Evolutionary conservation across 2,329 filamentous ascomycete species (phyloP), one percentile per base, ranked within the genome.

Genomic region (Colletotrichum chlorophyti): DNA sequence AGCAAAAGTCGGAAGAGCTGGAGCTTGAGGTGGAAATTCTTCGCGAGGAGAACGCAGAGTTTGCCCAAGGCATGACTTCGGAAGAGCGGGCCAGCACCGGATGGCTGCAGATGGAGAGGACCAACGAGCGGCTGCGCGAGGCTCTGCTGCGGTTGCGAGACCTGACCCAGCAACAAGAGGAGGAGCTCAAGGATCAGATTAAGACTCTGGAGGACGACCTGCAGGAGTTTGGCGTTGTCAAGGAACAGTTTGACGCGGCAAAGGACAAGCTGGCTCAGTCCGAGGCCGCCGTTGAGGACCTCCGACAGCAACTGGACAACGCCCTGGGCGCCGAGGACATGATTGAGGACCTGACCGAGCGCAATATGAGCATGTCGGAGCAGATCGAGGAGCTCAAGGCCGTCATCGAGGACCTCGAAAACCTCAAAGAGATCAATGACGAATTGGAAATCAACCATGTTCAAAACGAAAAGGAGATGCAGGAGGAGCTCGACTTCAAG

Each of bases 371-470:
- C 63, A 88, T 96, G 70, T 87, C 88, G 31, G 91, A 96, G 71
- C 85, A 92, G 69, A 87, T 97, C 38, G 89, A 92, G 61, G 89
- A 97, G 69, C 83, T 97, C 48, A 89, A 89, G 67, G 86, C 86
- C 15, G 87, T 89, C 7, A 90, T 98, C 60, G 89, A 93, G 62
- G 94, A 98, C 64, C 82, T 98, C 10, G 92, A 97, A 72, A 91
- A 85, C 60, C 77, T 98, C 50, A 93, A 93, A 70, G 94, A 99
- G 70, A 87, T 98, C 65, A 96, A 92, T 66, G 93, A 98, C 68
- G 95, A 99, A 74, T 85, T 99, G 4, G 93, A 97, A 71, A 85
- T 91, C 66, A 97, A 97, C 69, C 93, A 97, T 69, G 85, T 95
- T 4, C 93, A 97, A 69, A 91, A 93, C 31, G 91, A 96, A 71